Base-by-base conservation (phyloP, 208 protist species). In the Novymonas esmeraldas region DNA sequence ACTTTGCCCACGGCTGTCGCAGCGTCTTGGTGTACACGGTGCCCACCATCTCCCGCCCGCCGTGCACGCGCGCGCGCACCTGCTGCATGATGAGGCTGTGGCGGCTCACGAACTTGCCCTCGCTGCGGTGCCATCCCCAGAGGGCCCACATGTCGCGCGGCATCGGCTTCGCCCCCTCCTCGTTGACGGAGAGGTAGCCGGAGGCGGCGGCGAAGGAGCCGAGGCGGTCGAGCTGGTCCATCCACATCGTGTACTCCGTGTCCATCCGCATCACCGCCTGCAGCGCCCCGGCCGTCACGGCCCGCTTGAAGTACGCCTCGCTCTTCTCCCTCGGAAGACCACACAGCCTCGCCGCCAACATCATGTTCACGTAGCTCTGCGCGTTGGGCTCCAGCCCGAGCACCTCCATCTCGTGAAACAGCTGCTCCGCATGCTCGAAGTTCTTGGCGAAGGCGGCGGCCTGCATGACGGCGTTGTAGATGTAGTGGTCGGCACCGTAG, bases 391-490 rank as follows among this genome's bases (percentile, higher is more conserved):
- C 83, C 24, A 97, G 67, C 1, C 84, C 83, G 38, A 93, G 31
- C 9, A 56, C 28, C 18, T 78, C 75, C 91, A 96, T 96, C 68
- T 96, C 87, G 7, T 63, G 31, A 34, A 93, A 79, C 7, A 96
- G 73, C 24, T 77, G 54, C 60, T 90, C 82, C 39, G 88, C 92
- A 34, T 79, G 88, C 2, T 56, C 48, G 36, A 86, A 81, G 63
- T 95, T 74, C 57, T 87, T 87, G 6, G 87, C 89, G 68, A 97
- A 97, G 18, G 89, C 92, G 31, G 64, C 54, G 9, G 89, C 92
- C 73, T 97, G 92, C 89, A 97, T 97, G 6, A 97, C 89, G 5
- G 86, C 89, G 61, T 97, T 97, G 81, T 94, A 97, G 54, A 97
- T 95, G 70, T 91, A 93, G 65, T 97, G 92, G 52, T 97, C 92